Evolutionary conservation across 2,329 filamentous ascomycete species (phyloP), one percentile per base, ranked within the genome.

Genomic region (Microsporum audouinii): DNA sequence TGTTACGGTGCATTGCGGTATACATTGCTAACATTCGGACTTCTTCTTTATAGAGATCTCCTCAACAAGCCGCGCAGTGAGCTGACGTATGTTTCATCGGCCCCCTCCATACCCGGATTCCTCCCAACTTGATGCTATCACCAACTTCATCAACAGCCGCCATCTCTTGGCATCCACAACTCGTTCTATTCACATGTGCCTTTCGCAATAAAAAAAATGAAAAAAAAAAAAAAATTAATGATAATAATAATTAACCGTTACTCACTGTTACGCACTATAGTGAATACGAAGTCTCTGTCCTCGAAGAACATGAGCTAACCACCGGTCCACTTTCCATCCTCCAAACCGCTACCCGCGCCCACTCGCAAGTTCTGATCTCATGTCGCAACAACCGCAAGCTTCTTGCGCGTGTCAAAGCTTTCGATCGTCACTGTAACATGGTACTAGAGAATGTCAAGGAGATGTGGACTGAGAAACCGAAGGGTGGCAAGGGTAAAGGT

Each of bases 381-480:
- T 92, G 92, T 78, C 91, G 94, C 67, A 96, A 96, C 84, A 97
- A 97, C 81, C 88, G 92, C 77, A 99, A 99, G 81, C 83, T 99
- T 56, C 86, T 99, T 60, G 94, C 92, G 58, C 88, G 94, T 66
- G 92, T 99, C 71, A 99, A 99, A 81, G 94, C 94, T 5, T 99
- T 99, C 74, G 94, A 99, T 77, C 84, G 94, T 63, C 94, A 99
- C 78, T 97, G 91, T 84, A 99, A 99, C 79, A 97, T 99, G 94
- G 89, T 96, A 2, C 80, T 96, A 56, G 91, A 96, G 80, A 96
- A 96, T 68, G 91, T 95, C 49, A 95, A 95, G 82, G 94, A 99
- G 79, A 97, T 99, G 92, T 99, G 94, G 94, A 96, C 91, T 7
- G 94, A 99, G 79, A 94, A 88, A 61, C 91, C 92, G 57, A 82